Conservation (phyloP, 2,329 filamentous ascomycete species). For the Diaporthe amygdali region DNA sequence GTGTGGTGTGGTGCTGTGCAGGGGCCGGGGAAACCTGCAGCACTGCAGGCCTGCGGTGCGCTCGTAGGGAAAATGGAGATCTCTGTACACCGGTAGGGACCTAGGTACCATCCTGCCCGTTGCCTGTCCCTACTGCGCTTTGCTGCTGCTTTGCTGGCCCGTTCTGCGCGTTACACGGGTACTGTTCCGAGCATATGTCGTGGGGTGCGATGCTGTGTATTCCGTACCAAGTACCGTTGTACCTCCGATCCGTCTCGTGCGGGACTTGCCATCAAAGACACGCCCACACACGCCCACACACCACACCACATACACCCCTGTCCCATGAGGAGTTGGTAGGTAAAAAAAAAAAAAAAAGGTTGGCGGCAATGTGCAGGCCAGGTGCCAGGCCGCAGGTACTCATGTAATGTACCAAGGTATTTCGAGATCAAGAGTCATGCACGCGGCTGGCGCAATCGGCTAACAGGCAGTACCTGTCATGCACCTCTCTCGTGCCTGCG, state of each 20-base stretch:
- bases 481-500: neutral
- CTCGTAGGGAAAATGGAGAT: neutral
- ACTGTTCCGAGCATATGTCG: neutral
- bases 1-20: neutral
- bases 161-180: neutral
- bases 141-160: neutral
- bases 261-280: slow-evolving; percentile 1
- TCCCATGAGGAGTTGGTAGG: slow-evolving; percentile 8
- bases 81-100: slow-evolving; percentile 11
- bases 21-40: slow-evolving; percentile 4
- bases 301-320: neutral
- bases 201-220: neutral
- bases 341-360: too few relatives aligned
- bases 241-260: neutral
- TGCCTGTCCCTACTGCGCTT: neutral
- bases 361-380: slow-evolving; percentile 10
- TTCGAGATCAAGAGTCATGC: slow-evolving; percentile 12
- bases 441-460: neutral
- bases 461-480: neutral
- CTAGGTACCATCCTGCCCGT: neutral
- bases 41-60: neutral
- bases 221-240: neutral
- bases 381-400: neutral
- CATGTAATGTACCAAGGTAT: too few relatives aligned
- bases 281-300: neutral